Conservation (phyloP, 805 yeast genomes). For the Candida qinlingensis region DNA sequence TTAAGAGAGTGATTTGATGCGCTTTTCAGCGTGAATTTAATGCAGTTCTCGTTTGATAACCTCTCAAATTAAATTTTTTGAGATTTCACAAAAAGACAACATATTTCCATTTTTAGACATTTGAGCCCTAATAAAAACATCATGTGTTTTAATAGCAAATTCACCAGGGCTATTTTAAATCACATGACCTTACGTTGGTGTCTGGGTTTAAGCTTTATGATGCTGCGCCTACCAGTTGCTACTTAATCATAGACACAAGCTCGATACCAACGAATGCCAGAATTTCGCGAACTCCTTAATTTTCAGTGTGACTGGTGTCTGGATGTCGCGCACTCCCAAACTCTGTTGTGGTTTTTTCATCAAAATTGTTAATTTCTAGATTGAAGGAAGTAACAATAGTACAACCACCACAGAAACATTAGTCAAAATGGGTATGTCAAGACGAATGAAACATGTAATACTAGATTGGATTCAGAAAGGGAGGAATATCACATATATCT, state of each 20-base stretch:
- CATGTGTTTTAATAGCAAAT: background rate
- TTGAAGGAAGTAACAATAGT: conserved; percentile 3
- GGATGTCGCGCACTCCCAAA: background rate
- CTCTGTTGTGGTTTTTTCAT: conserved; percentile 8
- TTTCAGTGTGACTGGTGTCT: background rate
- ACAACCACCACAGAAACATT: conserved; percentile 21
- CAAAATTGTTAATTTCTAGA: conserved; percentile 20
- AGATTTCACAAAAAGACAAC: background rate
- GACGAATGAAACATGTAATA: background rate
- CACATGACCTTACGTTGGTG: too few relatives aligned
- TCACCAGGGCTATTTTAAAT: background rate
- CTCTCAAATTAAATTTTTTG: background rate
- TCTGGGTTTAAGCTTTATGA: too few relatives aligned
- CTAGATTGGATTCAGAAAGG: background rate
- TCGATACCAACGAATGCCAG: background rate
- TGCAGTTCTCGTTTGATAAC: background rate
- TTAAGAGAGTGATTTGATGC: too few relatives aligned
- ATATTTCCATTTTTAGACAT: too few relatives aligned
- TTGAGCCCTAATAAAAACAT: background rate
- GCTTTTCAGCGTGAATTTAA: too few relatives aligned
- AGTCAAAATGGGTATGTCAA: conserved; percentile 28
- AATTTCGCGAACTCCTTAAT: background rate
- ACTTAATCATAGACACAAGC: too few relatives aligned
- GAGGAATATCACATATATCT: background rate
- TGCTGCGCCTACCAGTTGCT: too few relatives aligned